Conservation (phyloP, 2,329 filamentous ascomycete genomes). For the Fusarium setosum region DNA sequence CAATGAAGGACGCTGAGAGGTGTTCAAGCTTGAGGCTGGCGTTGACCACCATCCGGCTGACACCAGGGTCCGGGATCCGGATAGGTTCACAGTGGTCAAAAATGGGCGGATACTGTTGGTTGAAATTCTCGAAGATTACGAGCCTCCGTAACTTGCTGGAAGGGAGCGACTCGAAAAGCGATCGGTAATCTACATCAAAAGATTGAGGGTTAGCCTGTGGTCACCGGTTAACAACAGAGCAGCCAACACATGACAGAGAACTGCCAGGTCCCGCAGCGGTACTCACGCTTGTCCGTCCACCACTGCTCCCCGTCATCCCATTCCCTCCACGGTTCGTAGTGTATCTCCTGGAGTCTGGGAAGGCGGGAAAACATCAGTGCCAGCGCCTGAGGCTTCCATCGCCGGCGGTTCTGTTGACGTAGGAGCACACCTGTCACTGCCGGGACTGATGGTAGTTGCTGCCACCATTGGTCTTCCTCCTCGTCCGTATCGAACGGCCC, state of each 20-base stretch:
- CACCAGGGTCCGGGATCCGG: constrained; percentile 31
- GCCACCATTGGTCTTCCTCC: constrained; percentile 48
- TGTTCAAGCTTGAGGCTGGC: constrained; percentile 43
- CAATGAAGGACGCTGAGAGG: constrained; percentile 44
- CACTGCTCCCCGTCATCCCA: constrained; percentile 26
- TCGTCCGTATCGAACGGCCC: constrained; percentile 43
- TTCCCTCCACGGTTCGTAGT: constrained; percentile 54
- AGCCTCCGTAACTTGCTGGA: constrained; percentile 43
- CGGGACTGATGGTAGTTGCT: constrained; percentile 47
- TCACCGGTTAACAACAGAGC: no score
- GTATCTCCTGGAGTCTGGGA: constrained; percentile 50
- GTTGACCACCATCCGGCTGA: constrained; percentile 41
- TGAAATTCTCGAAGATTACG: constrained; percentile 50
- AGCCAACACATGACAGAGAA: no score
- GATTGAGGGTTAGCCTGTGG: constrained; percentile 29
- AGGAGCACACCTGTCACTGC: constrained; percentile 48
- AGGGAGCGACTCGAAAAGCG: constrained; percentile 43
- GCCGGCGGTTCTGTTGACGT: constrained; percentile 51
- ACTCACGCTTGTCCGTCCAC: constrained; percentile 46
- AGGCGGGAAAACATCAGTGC: constrained; percentile 49
- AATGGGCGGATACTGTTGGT: constrained; percentile 41
- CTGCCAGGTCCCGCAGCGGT: constrained; percentile 5
- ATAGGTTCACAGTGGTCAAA: not conserved
- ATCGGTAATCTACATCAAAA: constrained; percentile 34
- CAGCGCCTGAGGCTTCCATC: constrained; percentile 48